phyloP scores from a whole-genome alignment of 768 basidiomycete genomes.

The Russula abietina region DNA sequence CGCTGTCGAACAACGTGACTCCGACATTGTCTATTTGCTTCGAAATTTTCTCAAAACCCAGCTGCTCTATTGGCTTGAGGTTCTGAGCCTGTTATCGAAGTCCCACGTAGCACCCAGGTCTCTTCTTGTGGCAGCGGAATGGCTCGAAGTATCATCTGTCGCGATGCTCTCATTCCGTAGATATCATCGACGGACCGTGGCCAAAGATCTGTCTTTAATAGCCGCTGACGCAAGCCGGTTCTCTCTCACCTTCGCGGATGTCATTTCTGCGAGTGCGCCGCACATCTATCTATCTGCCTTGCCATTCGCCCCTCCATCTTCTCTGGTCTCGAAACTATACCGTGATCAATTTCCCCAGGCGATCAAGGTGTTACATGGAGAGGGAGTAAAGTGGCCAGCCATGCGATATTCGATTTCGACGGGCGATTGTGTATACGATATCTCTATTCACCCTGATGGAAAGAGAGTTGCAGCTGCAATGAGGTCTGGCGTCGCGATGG shows the following conservation, averaged over 20 bases:
- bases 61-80: constrained; percentile 39
- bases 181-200: neutral
- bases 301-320: constrained; percentile 16
- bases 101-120: constrained; percentile 23
- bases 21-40: constrained; percentile 22
- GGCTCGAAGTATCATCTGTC: constrained; percentile 16
- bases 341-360: constrained; percentile 14
- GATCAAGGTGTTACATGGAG: neutral
- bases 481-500: neutral
- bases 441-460: constrained; percentile 27
- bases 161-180: neutral
- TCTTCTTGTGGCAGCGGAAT: constrained; percentile 16
- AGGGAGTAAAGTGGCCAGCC: constrained; percentile 21
- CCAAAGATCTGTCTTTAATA: constrained; percentile 11
- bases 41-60: constrained; percentile 26
- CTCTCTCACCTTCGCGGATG: constrained; percentile 16
- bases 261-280: constrained; percentile 13
- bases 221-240: constrained; percentile 21
- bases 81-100: constrained; percentile 28
- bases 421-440: constrained; percentile 1
- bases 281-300: constrained; percentile 21
- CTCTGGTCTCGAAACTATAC: constrained; percentile 15
- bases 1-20: constrained; percentile 14
- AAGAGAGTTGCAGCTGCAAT: constrained; percentile 13
- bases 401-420: constrained; percentile 22